These are phyloP conservation scores for Termitomyces eurrhizus DNA, from an alignment of 768 basidiomycete species.

Conservation along the genomic window DNA sequence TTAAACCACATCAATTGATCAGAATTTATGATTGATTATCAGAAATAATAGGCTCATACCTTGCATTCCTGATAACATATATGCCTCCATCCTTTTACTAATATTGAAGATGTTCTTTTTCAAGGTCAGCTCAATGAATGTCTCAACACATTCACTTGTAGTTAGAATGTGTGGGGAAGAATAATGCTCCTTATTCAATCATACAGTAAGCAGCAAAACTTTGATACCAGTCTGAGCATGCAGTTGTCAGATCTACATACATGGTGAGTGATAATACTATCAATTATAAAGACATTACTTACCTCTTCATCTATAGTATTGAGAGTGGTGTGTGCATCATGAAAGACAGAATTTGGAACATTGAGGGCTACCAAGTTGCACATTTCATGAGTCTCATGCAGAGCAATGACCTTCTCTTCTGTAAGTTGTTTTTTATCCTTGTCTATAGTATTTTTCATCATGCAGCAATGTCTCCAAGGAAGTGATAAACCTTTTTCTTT, in stretches of 20 bases:
- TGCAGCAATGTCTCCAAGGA: background rate
- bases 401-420: background rate
- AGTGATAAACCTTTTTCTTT: background rate
- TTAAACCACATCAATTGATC: too few species aligned
- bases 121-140: too few species aligned
- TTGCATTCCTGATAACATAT: too few species aligned
- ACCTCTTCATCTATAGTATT: background rate
- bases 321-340: background rate
- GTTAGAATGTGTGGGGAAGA: too few species aligned
- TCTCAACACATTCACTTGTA: too few species aligned
- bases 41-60: too few species aligned
- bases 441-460: background rate
- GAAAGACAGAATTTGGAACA: background rate
- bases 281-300: background rate
- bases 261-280: background rate
- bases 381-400: constrained; percentile 1
- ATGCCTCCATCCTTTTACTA: too few species aligned
- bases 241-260: background rate
- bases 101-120: too few species aligned
- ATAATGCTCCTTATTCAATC: background rate
- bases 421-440: background rate
- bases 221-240: background rate
- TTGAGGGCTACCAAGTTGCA: background rate
- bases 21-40: too few species aligned
- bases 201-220: background rate